phyloP scores from a whole-genome alignment of 225 moss, liverwort and hornwort species.

The Asterella californica region DNA sequence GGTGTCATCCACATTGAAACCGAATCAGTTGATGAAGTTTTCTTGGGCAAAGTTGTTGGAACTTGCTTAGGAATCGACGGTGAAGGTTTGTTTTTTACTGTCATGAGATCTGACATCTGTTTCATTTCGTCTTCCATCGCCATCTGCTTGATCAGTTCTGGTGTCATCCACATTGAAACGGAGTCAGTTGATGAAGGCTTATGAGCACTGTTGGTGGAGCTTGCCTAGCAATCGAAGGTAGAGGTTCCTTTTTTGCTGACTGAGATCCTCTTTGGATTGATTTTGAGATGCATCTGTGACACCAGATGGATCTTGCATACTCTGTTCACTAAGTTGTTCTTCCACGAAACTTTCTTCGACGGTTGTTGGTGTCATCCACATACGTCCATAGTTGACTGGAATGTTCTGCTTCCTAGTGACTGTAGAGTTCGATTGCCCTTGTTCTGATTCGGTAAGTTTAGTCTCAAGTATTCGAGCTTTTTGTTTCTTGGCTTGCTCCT shows the following conservation, averaged over 20 bases:
- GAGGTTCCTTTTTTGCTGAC: too few relatives aligned
- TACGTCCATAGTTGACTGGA: too few relatives aligned
- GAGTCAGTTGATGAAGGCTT: not conserved
- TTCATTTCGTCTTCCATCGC: not conserved
- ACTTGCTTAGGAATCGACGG: not conserved
- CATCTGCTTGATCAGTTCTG: conserved; percentile 5
- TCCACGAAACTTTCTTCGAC: too few relatives aligned
- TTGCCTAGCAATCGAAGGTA: not conserved
- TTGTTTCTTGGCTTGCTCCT: conserved; percentile 1
- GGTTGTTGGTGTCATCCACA: too few relatives aligned
- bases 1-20: conserved; percentile 14
- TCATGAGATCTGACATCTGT: not conserved
- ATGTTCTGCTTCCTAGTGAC: too few relatives aligned
- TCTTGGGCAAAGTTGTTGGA: not conserved
- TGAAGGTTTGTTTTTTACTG: not conserved
- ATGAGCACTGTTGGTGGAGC: not conserved
- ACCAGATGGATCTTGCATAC: too few relatives aligned
- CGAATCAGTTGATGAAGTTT: not conserved
- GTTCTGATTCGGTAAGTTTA: not conserved
- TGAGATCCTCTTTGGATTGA: not conserved
- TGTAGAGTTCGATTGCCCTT: not conserved
- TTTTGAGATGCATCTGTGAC: too few relatives aligned
- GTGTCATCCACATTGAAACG: conserved; percentile 3
- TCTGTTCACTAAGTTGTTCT: too few relatives aligned
- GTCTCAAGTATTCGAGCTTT: not conserved